These are phyloP conservation scores for Tuber brumale DNA, from an alignment of 495 filamentous ascomycete species.

Conservation along the genomic window DNA sequence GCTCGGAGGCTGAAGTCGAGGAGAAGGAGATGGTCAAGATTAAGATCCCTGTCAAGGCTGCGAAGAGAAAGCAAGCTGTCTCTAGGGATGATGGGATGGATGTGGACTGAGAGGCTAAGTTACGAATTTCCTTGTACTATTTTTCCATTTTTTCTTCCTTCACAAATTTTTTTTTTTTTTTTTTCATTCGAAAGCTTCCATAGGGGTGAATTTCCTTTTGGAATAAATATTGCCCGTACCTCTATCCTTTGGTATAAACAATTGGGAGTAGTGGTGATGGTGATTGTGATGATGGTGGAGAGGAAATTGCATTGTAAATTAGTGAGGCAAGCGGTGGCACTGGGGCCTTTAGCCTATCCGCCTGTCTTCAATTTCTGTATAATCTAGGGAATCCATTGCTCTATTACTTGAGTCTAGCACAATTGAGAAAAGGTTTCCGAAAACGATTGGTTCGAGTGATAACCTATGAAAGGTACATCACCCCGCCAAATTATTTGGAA, in stretches of 20 bases:
- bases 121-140: not conserved
- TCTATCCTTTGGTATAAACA: not conserved
- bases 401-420: not conserved
- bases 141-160: not conserved
- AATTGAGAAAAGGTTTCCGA: not conserved
- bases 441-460: not conserved
- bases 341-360: not conserved
- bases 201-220: not conserved
- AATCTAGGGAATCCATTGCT: not conserved
- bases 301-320: not conserved
- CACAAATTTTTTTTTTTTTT: not conserved
- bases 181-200: not conserved
- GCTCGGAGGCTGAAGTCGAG: slow-evolving; percentile 21
- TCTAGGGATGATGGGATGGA: slow-evolving; percentile 37
- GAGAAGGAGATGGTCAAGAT: slow-evolving; percentile 34
- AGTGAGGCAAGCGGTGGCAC: not conserved
- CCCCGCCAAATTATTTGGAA: not conserved
- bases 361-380: not conserved
- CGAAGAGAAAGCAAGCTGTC: slow-evolving; percentile 27
- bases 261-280: not conserved
- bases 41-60: slow-evolving; percentile 25
- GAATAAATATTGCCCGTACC: not conserved
- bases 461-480: not conserved
- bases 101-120: slow-evolving; percentile 30
- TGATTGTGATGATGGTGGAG: not conserved